Conservation (phyloP, 257 asterid genomes). For the Scutellaria galericulata region DNA sequence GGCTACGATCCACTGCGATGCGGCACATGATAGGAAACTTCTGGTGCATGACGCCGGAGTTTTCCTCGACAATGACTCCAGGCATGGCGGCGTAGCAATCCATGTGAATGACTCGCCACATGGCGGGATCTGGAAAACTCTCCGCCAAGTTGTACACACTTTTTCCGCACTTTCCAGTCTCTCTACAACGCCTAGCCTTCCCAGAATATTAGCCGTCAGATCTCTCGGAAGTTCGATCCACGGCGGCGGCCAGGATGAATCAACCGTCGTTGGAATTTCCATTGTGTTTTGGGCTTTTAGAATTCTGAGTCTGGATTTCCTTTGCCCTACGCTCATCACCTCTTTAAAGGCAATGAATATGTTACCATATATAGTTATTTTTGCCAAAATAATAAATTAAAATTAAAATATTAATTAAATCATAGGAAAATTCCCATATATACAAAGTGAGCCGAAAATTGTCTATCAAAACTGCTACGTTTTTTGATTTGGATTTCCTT, state of each 20-base stretch:
- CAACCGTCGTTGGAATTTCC: not conserved
- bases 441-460: too few relatives aligned
- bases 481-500: too few relatives aligned
- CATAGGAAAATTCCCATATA: too few relatives aligned
- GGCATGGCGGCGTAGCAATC: too few relatives aligned
- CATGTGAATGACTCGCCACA: slow-evolving; percentile 37
- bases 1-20: slow-evolving; percentile 50
- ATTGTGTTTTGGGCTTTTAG: not conserved
- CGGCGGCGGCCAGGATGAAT: slow-evolving; percentile 6
- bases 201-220: slow-evolving; percentile 43
- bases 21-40: slow-evolving; percentile 30
- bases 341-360: not conserved
- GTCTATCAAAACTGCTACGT: too few relatives aligned
- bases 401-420: too few relatives aligned
- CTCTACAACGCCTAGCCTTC: slow-evolving; percentile 36
- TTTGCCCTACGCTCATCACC: not conserved
- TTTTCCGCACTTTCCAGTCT: slow-evolving; percentile 41
- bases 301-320: not conserved
- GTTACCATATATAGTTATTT: too few relatives aligned
- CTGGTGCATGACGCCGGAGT: not conserved
- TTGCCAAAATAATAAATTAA: too few relatives aligned
- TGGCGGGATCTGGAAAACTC: slow-evolving; percentile 35
- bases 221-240: slow-evolving; percentile 55
- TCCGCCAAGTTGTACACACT: slow-evolving; percentile 49
- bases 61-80: too few relatives aligned